Evolutionary conservation across 2,329 filamentous ascomycete species (phyloP).

Genomic region (Stachybotrys elegans): DNA sequence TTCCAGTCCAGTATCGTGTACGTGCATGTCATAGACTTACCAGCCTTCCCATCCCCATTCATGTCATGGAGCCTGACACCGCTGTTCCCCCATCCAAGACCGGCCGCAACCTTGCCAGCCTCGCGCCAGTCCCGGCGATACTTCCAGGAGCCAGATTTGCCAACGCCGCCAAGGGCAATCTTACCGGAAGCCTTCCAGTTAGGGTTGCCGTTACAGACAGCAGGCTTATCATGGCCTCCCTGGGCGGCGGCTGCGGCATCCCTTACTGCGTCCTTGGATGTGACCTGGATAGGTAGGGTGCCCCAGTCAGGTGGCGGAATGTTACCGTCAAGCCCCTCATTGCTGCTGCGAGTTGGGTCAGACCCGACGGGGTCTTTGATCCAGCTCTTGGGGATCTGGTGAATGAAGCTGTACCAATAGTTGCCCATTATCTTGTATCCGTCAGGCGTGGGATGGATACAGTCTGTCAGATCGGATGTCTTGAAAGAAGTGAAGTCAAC

Average conservation of each 20-base stretch:
- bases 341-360: constrained; percentile 6
- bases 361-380: constrained; percentile 11
- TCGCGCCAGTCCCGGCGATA: too few relatives aligned
- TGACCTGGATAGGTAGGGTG: not conserved
- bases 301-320: constrained; percentile 9
- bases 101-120: not conserved
- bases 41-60: constrained; percentile 14
- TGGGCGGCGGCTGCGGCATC: not conserved
- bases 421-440: constrained; percentile 13
- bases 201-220: not conserved
- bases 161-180: constrained; percentile 7
- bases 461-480: constrained; percentile 8
- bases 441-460: constrained; percentile 14
- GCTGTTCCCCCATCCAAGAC: not conserved
- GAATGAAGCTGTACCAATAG: constrained; percentile 18
- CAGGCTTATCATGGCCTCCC: not conserved
- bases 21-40: not conserved
- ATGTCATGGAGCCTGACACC: constrained; percentile 12
- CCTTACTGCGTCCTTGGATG: not conserved
- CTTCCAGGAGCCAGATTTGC: constrained; percentile 10
- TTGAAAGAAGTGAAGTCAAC: constrained; percentile 22
- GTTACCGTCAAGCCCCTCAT: constrained; percentile 8
- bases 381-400: constrained; percentile 15
- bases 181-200: constrained; percentile 6
- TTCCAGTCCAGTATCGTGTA: not conserved